phyloP scores from a whole-genome alignment of 345 rosid genomes.

The Balakata baccata region DNA sequence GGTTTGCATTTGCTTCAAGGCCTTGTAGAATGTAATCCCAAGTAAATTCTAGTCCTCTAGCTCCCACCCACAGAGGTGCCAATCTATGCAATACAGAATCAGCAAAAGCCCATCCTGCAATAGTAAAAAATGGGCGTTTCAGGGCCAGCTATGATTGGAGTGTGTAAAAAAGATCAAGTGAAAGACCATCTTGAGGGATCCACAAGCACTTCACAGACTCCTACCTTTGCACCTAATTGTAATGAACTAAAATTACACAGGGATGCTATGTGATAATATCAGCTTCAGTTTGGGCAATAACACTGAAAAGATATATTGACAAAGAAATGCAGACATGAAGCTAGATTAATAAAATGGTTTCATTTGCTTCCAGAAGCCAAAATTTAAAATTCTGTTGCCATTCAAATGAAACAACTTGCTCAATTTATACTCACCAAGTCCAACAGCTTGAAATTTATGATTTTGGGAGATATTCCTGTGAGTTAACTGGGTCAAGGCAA shows the following conservation, averaged over 20 bases:
- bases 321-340: not conserved
- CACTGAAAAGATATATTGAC: not conserved
- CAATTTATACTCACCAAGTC: slow-evolving; percentile 65
- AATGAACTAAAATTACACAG: not conserved
- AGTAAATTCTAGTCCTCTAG: slow-evolving; percentile 89
- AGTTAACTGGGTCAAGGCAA: slow-evolving; percentile 83
- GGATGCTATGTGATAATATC: not conserved
- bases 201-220: not conserved
- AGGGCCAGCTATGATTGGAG: not conserved
- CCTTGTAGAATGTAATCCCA: slow-evolving; percentile 94
- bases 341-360: not conserved
- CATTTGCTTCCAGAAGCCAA: not conserved
- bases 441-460: slow-evolving; percentile 96
- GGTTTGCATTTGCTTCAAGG: slow-evolving; percentile 92
- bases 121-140: not conserved
- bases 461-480: slow-evolving; percentile 96
- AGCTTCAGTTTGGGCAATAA: not conserved
- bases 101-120: slow-evolving; percentile 95
- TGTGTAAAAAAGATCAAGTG: not conserved
- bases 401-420: slow-evolving; percentile 3
- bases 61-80: slow-evolving; percentile 97
- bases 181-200: not conserved
- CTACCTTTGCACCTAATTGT: not conserved
- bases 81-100: slow-evolving; percentile 89
- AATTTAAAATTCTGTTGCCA: not conserved